phyloP scores from a whole-genome alignment of 192 early-diverging fungal genomes.

The Coemansia pectinata region DNA sequence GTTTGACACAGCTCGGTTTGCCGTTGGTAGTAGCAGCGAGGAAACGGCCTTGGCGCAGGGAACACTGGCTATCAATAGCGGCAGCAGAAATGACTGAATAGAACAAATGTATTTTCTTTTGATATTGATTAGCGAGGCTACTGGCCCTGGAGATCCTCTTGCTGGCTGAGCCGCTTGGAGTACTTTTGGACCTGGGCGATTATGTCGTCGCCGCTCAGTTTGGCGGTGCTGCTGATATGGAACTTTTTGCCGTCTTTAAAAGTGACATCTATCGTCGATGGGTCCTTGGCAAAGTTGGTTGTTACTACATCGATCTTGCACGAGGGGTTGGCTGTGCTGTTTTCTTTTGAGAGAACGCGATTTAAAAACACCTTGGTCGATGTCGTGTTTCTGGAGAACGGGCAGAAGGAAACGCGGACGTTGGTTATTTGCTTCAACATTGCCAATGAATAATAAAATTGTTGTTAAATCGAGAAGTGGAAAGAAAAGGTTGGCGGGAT shows the following conservation, averaged over 20 bases:
- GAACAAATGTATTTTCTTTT: background rate
- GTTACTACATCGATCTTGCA: conserved; percentile 50
- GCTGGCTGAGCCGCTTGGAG: conserved; percentile 43
- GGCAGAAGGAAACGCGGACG: conserved; percentile 47
- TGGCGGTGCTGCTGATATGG: conserved; percentile 26
- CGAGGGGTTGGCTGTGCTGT: conserved; percentile 37
- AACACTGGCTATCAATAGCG: conserved; percentile 26
- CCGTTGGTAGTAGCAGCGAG: background rate
- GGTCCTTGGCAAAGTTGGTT: conserved; percentile 27
- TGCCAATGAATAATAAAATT: background rate
- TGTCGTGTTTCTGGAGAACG: conserved; percentile 39
- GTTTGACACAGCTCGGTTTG: background rate
- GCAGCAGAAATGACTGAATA: background rate
- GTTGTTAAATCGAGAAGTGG: background rate
- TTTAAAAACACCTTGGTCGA: conserved; percentile 50
- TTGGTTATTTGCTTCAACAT: conserved; percentile 55
- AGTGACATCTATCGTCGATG: conserved; percentile 36
- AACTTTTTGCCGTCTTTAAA: conserved; percentile 51
- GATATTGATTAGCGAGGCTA: background rate
- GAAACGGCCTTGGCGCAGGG: conserved; percentile 8
- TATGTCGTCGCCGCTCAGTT: conserved; percentile 43
- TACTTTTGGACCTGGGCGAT: conserved; percentile 42
- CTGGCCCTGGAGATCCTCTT: conserved; percentile 51
- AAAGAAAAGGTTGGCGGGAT: background rate
- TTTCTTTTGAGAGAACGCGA: conserved; percentile 45